Evolutionary conservation across 768 basidiomycete genomes (phyloP).

Genomic region (Hebeloma cylindrosporum): DNA sequence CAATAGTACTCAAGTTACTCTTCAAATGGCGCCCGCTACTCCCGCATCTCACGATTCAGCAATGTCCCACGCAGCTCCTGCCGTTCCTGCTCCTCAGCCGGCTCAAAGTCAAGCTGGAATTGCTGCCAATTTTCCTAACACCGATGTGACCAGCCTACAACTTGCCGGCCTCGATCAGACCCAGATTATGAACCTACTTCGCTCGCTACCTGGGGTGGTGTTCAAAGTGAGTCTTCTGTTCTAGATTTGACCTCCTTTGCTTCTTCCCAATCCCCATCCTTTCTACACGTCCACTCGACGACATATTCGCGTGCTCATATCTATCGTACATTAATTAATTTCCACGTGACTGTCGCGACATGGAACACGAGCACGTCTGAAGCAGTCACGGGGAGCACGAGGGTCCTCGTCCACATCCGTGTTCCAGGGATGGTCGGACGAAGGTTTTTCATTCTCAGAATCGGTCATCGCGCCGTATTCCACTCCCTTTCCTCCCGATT

Average conservation of each 20-base stretch:
- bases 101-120: constrained; percentile 27
- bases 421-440: neutral
- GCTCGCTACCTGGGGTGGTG: constrained; percentile 53
- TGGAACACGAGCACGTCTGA: constrained; percentile 35
- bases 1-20: neutral
- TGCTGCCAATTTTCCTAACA: constrained; percentile 23
- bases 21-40: constrained; percentile 36
- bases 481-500: neutral
- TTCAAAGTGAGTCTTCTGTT: constrained; percentile 47
- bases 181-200: constrained; percentile 61
- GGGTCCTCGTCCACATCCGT: constrained; percentile 7
- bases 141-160: constrained; percentile 28
- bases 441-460: neutral
- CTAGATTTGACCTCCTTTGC: constrained; percentile 12
- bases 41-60: constrained; percentile 39
- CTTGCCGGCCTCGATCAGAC: constrained; percentile 45
- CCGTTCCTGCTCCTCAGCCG: constrained; percentile 29
- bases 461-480: neutral
- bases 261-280: constrained; percentile 11
- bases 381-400: constrained; percentile 39
- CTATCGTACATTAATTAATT: constrained; percentile 23
- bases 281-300: constrained; percentile 1
- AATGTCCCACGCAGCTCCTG: constrained; percentile 34
- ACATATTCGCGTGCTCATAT: constrained; percentile 10
- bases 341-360: constrained; percentile 39